Evolutionary conservation across 164 flowering plant species (phyloP), one percentile per base, ranked within the genome.

Genomic region (Nymphaea thermarum): DNA sequence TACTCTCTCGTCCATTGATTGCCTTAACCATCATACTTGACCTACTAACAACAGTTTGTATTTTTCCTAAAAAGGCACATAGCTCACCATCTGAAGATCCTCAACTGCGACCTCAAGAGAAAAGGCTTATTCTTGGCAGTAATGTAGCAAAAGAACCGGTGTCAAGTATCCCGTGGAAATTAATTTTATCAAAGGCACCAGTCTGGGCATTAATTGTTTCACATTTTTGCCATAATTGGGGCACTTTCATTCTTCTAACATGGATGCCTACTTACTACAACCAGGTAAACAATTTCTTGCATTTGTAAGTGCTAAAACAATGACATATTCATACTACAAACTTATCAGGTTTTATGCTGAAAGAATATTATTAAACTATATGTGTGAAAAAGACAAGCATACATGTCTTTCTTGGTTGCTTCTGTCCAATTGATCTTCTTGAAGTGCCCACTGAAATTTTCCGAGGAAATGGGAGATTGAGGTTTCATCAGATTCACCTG

Each of bases 181-280:
- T 86, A 71, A 94, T 94, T 77, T 78, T 91, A 71, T 90, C 99
- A 4, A 94, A 94, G 72, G 78, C 87, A 61, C 92, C 99, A 61
- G 99, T 94, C 62, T 94, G 99, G 99, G 99, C 99, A 74, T 83
- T 94, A 66, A 91, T 94, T 42, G 76, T 94, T 75, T 91, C 98
- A 76, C 99, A 94, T 77, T 94, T 94, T 74, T 94, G 99, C 75
- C 99, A 94, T 75, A 94, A 94, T 72, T 94, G 99, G 98, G 99
- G 99, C 67, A 94, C 99, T 42, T 94, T 94, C 79, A 94, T 94
- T 73, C 92, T 94, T 71, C 80, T 94, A 53, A 94, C 99, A 60
- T 94, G 99, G 99, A 94, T 94, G 99, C 99, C 99, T 5, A 94
- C 99, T 6, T 94, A 94, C 78, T 94, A 94, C 77, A 90, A 88